Evolutionary conservation across 1,139 yeast species (phyloP).

Genomic region (Martiniozyma asiatica): DNA sequence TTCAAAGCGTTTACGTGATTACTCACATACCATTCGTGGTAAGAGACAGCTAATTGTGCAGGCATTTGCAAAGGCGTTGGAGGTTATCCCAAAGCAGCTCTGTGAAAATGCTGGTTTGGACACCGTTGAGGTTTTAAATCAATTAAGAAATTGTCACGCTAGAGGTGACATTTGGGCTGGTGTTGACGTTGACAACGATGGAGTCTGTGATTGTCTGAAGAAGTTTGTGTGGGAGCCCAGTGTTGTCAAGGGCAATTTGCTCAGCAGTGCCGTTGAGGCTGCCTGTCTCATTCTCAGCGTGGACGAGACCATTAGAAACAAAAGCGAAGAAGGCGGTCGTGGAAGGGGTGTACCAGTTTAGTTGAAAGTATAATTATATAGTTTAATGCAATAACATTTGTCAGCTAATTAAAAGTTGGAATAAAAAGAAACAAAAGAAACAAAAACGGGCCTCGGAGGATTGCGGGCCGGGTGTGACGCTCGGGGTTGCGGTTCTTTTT

Average conservation of each 20-base stretch:
- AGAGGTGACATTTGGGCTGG: conserved; percentile 90
- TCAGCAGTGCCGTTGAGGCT: conserved; percentile 95
- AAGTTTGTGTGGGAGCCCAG: conserved; percentile 97
- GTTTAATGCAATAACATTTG: too few species aligned
- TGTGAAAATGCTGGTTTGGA: conserved; percentile 98
- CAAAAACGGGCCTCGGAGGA: too few species aligned
- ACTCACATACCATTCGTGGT: conserved; percentile 81
- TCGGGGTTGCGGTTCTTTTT: too few species aligned
- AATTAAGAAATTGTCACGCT: conserved; percentile 86
- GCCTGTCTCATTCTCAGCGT: conserved; percentile 84
- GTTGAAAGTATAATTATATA: too few species aligned
- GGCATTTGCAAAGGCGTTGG: conserved; percentile 90
- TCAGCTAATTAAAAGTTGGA: too few species aligned
- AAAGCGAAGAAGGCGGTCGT: conserved; percentile 41
- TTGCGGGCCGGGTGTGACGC: too few species aligned
- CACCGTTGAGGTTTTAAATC: conserved; percentile 83
- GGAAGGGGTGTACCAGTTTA: conserved; percentile 62
- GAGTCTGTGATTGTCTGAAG: conserved; percentile 73
- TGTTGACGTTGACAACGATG: conserved; percentile 77
- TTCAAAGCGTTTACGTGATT: conserved; percentile 77
- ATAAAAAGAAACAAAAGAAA: too few species aligned
- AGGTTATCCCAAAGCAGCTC: conserved; percentile 90
- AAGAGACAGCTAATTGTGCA: conserved; percentile 87
- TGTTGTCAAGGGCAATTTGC: conserved; percentile 84
- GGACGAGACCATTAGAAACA: conserved; percentile 88